Percentiles rank a stretch among this genome's conserved stretches.
These are phyloP conservation scores for Coemansia brasiliensis DNA, from an alignment of 192 early-diverging fungal species.

Conservation along the genomic window DNA sequence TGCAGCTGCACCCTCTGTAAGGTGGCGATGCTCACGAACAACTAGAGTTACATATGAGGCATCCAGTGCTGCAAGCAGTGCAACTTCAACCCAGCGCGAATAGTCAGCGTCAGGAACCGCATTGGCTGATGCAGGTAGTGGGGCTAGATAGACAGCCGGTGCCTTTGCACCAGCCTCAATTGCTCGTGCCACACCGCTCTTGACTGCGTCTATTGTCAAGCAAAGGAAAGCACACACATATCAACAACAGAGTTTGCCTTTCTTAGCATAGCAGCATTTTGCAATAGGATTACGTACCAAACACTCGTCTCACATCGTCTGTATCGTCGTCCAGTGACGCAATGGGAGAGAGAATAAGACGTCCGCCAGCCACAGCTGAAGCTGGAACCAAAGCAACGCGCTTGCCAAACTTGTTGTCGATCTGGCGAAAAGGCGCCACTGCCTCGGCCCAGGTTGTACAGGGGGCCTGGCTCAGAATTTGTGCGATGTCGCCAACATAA, in stretches of 20 bases:
- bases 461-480: conserved; percentile 3
- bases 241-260: not conserved
- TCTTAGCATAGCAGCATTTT: too few species aligned
- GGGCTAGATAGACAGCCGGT: conserved; percentile 65
- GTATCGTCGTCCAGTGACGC: conserved; percentile 71
- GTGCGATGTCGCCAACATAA: conserved; percentile 16
- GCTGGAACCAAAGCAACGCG: conserved; percentile 25
- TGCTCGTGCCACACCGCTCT: conserved; percentile 65
- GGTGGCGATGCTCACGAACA: conserved; percentile 68
- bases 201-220: conserved; percentile 55
- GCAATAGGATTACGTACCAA: conserved; percentile 16
- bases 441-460: conserved; percentile 8
- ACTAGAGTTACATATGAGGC: conserved; percentile 78
- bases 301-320: conserved; percentile 79
- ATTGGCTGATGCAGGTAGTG: conserved; percentile 39
- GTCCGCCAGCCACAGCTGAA: conserved; percentile 58
- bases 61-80: conserved; percentile 69
- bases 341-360: conserved; percentile 75
- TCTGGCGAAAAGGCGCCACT: conserved; percentile 15
- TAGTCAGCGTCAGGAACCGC: conserved; percentile 59
- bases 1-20: conserved; percentile 44
- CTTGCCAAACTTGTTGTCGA: conserved; percentile 50
- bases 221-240: not conserved
- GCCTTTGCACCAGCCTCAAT: conserved; percentile 61
- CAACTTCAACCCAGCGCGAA: conserved; percentile 69